These are phyloP conservation scores for Parathielavia appendiculata DNA, from an alignment of 495 filamentous ascomycete genomes.

Conservation along the genomic window DNA sequence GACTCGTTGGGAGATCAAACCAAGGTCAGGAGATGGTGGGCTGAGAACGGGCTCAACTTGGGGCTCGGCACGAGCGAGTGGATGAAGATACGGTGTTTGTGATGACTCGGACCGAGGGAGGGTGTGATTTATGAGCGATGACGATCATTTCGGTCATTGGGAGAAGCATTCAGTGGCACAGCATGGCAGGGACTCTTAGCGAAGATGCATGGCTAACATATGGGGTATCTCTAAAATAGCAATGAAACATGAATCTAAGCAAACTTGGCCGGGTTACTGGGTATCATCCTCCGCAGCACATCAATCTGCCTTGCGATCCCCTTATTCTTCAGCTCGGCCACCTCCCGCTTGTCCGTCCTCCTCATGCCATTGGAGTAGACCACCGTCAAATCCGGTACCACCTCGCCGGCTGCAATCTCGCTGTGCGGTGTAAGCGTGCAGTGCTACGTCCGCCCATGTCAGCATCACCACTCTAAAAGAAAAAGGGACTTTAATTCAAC, in stretches of 20 bases:
- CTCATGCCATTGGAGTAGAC: slow-evolving; percentile 56
- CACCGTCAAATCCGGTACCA: slow-evolving; percentile 60
- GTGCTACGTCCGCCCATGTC: slow-evolving; percentile 38
- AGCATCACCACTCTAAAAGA: slow-evolving; percentile 4
- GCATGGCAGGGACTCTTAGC: not conserved
- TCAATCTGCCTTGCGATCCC: slow-evolving; percentile 58
- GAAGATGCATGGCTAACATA: not conserved
- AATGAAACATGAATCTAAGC: slow-evolving; percentile 26
- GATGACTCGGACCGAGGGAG: not conserved
- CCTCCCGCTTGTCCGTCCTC: slow-evolving; percentile 51
- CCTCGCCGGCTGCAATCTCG: slow-evolving; percentile 49
- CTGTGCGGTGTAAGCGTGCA: slow-evolving; percentile 47
- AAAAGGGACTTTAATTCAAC: too few relatives aligned
- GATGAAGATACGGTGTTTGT: slow-evolving; percentile 62
- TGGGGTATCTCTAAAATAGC: slow-evolving; percentile 9
- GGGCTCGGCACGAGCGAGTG: slow-evolving; percentile 85
- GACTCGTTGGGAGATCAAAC: slow-evolving; percentile 68
- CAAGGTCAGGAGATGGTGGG: slow-evolving; percentile 80
- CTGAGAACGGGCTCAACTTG: slow-evolving; percentile 79
- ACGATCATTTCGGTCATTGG: not conserved
- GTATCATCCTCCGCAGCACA: slow-evolving; percentile 56
- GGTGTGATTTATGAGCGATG: not conserved
- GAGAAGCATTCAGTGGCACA: not conserved
- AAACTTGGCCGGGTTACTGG: slow-evolving; percentile 59
- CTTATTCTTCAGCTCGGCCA: slow-evolving; percentile 50